Evolutionary conservation across 306 rosid genomes (phyloP).

Genomic region (Lathyrus sativus): DNA sequence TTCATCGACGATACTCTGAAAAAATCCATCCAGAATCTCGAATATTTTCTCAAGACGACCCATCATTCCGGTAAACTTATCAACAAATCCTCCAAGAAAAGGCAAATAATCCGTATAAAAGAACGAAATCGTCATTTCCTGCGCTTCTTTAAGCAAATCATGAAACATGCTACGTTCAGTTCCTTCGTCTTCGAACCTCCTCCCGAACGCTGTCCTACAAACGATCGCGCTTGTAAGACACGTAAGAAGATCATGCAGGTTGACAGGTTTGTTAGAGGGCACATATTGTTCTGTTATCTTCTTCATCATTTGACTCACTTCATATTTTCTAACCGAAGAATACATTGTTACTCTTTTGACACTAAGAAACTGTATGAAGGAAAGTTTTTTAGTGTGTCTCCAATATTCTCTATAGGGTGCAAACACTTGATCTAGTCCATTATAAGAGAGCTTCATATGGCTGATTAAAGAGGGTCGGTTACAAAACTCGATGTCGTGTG

Average conservation of each 20-base stretch:
- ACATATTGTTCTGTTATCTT: constrained; percentile 3
- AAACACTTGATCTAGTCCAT: constrained; percentile 27
- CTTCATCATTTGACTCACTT: constrained; percentile 11
- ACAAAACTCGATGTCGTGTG: constrained; percentile 23
- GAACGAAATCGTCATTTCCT: neutral
- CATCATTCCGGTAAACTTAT: constrained; percentile 12
- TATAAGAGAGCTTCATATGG: constrained; percentile 24
- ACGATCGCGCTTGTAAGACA: constrained; percentile 1
- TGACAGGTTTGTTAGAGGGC: neutral
- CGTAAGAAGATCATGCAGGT: neutral
- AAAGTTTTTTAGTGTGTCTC: constrained; percentile 32
- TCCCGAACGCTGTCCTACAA: constrained; percentile 25
- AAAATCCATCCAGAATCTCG: neutral
- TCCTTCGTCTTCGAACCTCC: constrained; percentile 31
- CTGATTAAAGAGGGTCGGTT: constrained; percentile 1
- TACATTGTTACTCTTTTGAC: constrained; percentile 13
- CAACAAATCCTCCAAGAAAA: constrained; percentile 15
- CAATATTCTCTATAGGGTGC: constrained; percentile 28
- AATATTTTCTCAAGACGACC: neutral
- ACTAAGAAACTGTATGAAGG: constrained; percentile 20
- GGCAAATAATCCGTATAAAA: constrained; percentile 30
- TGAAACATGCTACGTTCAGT: constrained; percentile 28
- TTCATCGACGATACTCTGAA: neutral
- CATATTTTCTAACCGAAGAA: constrained; percentile 12
- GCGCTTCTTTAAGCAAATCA: neutral